Percentiles rank a stretch among this genome's conserved stretches.
These are phyloP conservation scores for Oenanthe javanica DNA, from an alignment of 140 eudicot genomes.

Conservation along the genomic window DNA sequence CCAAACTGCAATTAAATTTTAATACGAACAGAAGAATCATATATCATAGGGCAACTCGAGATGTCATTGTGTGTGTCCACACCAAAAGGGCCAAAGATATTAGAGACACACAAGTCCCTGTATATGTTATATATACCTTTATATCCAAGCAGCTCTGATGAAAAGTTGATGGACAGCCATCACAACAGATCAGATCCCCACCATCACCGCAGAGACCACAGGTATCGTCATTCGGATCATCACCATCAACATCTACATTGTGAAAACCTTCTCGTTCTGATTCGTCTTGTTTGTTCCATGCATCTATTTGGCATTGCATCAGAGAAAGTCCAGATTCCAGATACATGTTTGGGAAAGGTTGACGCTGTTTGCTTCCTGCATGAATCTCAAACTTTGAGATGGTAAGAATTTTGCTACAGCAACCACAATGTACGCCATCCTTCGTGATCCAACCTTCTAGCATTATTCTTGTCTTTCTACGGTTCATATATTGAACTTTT, in stretches of 20 bases:
- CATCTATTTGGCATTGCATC: slow-evolving; percentile 74
- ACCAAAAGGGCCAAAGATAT: neutral
- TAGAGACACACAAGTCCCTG: neutral
- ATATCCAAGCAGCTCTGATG: slow-evolving; percentile 91
- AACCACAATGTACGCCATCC: slow-evolving; percentile 92
- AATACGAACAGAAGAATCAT: neutral
- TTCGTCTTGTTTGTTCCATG: slow-evolving; percentile 89
- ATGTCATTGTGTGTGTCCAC: neutral
- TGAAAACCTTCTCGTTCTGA: slow-evolving; percentile 45
- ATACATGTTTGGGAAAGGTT: slow-evolving; percentile 65
- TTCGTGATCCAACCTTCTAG: slow-evolving; percentile 93
- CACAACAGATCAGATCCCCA: slow-evolving; percentile 98
- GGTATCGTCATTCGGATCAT: slow-evolving; percentile 93
- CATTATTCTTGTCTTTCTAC: slow-evolving; percentile 63
- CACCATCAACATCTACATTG: slow-evolving; percentile 55
- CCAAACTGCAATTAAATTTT: neutral
- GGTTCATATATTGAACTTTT: slow-evolving; percentile 82
- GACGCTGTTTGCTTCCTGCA: slow-evolving; percentile 81
- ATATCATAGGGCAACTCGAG: neutral
- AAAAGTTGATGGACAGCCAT: slow-evolving; percentile 96
- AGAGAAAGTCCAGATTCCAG: slow-evolving; percentile 70
- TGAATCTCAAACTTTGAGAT: slow-evolving; percentile 94
- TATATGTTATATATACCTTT: slow-evolving; percentile 38
- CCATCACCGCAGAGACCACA: slow-evolving; percentile 98
- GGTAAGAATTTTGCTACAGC: slow-evolving; percentile 79